A percentile compares a stretch with the other conserved stretches of the same genome.
These are phyloP conservation scores for Ambrosiella xylebori DNA, from an alignment of 2,329 filamentous ascomycete species.

Conservation along the genomic window DNA sequence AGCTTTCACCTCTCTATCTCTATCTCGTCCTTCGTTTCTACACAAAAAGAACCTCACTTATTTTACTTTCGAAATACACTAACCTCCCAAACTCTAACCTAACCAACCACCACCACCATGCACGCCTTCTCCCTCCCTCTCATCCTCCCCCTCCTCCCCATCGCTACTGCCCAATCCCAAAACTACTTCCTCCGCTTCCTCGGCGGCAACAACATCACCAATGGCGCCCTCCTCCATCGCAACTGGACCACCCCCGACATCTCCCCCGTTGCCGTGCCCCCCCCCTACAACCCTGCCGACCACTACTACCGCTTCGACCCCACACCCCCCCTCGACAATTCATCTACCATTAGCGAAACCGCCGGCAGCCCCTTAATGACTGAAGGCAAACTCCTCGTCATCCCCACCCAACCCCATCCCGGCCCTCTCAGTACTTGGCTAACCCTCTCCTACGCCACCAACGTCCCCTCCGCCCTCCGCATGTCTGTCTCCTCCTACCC, in stretches of 20 bases:
- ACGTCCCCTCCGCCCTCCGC: background rate
- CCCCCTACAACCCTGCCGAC: slow-evolving; percentile 6
- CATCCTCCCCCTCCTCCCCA: background rate
- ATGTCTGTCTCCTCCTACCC: slow-evolving; percentile 2
- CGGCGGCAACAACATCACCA: slow-evolving; percentile 11
- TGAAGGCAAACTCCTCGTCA: slow-evolving; percentile 3
- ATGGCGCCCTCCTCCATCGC: slow-evolving; percentile 8
- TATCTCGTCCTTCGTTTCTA: background rate
- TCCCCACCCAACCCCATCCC: slow-evolving; percentile 10
- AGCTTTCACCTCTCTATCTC: background rate
- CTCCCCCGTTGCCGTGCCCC: slow-evolving; percentile 9
- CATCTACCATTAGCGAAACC: background rate
- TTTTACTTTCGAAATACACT: background rate
- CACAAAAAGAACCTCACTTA: background rate
- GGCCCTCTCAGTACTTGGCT: slow-evolving; percentile 5
- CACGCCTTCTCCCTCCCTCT: background rate
- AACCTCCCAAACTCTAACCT: background rate
- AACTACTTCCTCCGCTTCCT: slow-evolving; percentile 12
- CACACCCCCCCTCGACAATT: slow-evolving; percentile 1
- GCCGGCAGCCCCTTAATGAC: background rate
- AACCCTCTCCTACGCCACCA: slow-evolving; percentile 1
- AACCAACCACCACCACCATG: background rate
- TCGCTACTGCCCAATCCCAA: slow-evolving; percentile 5
- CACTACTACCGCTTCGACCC: slow-evolving; percentile 12
- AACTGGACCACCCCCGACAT: slow-evolving; percentile 8